phyloP scores from a whole-genome alignment of 495 filamentous ascomycete genomes.

The Lasiosphaeriaceae sp. region DNA sequence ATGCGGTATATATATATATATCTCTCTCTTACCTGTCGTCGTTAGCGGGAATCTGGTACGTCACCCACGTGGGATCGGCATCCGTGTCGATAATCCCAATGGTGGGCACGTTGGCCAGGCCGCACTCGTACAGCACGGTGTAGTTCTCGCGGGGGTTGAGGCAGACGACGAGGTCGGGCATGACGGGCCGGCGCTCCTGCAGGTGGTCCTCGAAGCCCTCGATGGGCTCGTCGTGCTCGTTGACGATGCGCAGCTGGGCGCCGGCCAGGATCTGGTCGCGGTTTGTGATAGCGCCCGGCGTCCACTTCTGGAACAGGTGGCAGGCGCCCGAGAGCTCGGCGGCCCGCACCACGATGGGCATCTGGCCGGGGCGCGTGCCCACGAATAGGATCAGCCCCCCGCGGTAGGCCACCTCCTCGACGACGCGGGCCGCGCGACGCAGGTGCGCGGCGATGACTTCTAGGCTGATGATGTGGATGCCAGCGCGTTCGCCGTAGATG shows the following conservation, averaged over 20 bases:
- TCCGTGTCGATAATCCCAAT: slow-evolving; percentile 95
- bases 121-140: slow-evolving; percentile 85
- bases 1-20: neutral
- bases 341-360: slow-evolving; percentile 70
- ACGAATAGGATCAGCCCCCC: slow-evolving; percentile 89
- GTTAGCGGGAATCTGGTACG: slow-evolving; percentile 94
- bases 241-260: slow-evolving; percentile 64
- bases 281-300: slow-evolving; percentile 88
- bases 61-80: slow-evolving; percentile 87
- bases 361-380: slow-evolving; percentile 77
- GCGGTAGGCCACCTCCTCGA: slow-evolving; percentile 76
- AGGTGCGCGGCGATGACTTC: slow-evolving; percentile 84
- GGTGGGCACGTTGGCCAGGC: slow-evolving; percentile 80
- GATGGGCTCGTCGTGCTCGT: slow-evolving; percentile 65
- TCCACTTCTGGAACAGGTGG: slow-evolving; percentile 94
- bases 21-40: slow-evolving; percentile 70
- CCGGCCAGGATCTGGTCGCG: slow-evolving; percentile 75
- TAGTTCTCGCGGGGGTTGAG: slow-evolving; percentile 92
- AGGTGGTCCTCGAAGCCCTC: slow-evolving; percentile 61
- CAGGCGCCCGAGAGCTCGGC: slow-evolving; percentile 74
- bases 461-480: slow-evolving; percentile 89
- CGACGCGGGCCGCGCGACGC: slow-evolving; percentile 82
- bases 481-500: slow-evolving; percentile 87
- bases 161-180: slow-evolving; percentile 89
- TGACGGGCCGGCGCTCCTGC: slow-evolving; percentile 56